These are phyloP conservation scores for Schoenoplectus tabernaemontani DNA, from an alignment of 202 grass and related monocot genomes.

Conservation along the genomic window DNA sequence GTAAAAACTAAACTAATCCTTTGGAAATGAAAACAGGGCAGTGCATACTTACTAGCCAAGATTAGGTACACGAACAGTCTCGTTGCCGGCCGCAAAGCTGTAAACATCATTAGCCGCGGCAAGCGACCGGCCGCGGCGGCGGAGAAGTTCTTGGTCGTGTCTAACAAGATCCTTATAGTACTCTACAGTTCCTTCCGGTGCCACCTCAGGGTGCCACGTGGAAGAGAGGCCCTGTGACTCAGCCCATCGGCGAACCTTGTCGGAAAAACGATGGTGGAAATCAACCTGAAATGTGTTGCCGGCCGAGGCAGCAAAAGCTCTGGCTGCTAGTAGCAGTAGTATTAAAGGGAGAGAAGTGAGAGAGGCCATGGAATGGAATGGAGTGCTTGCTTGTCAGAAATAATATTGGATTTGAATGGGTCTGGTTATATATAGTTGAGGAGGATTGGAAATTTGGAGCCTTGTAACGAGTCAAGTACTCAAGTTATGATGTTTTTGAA, in stretches of 20 bases:
- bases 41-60: slow-evolving; percentile 34
- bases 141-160: slow-evolving; percentile 43
- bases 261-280: slow-evolving; percentile 66
- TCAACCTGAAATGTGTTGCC: slow-evolving; percentile 33
- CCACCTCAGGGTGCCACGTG: slow-evolving; percentile 23
- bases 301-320: background rate
- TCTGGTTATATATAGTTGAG: background rate
- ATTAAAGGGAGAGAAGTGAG: background rate
- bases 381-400: slow-evolving; percentile 3
- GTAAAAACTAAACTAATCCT: too few species aligned
- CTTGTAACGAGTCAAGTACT: background rate
- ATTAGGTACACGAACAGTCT: background rate
- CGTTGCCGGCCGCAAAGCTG: slow-evolving; percentile 36
- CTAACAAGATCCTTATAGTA: slow-evolving; percentile 49
- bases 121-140: slow-evolving; percentile 33
- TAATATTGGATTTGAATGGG: slow-evolving; percentile 13
- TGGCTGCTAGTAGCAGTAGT: slow-evolving; percentile 20
- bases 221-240: slow-evolving; percentile 33
- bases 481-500: background rate
- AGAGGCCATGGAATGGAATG: slow-evolving; percentile 3
- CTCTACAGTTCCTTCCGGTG: slow-evolving; percentile 30
- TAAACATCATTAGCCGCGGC: slow-evolving; percentile 12
- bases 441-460: background rate
- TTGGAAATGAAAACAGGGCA: background rate
- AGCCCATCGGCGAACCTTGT: slow-evolving; percentile 49